A percentile compares a stretch with the other conserved stretches of the same genome.
Conservation (phyloP, 805 yeast species). For the Yarrowia keelungensis region DNA sequence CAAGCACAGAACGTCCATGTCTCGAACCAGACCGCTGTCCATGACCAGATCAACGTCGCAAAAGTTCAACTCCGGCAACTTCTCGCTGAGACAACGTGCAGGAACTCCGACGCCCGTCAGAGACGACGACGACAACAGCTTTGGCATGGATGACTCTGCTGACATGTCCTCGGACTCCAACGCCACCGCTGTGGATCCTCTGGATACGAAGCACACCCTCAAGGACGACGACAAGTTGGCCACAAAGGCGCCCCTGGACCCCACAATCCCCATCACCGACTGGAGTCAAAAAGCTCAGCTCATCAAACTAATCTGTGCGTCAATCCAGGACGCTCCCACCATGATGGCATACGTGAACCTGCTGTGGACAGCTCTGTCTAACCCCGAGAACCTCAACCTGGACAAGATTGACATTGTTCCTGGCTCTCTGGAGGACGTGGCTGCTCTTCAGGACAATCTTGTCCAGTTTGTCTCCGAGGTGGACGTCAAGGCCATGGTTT, state of each 20-base stretch:
- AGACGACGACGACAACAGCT: conserved; percentile 5
- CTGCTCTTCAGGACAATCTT: conserved; percentile 9
- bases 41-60: conserved; percentile 32
- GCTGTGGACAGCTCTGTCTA: conserved; percentile 24
- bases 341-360: conserved; percentile 21
- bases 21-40: conserved; percentile 18
- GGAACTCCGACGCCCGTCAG: conserved; percentile 21
- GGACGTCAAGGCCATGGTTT: conserved; percentile 31
- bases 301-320: conserved; percentile 25
- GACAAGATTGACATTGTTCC: conserved; percentile 28
- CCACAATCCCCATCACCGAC: conserved; percentile 37
- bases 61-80: conserved; percentile 24
- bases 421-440: conserved; percentile 32
- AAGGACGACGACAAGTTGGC: background rate
- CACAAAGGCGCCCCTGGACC: background rate
- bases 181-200: conserved; percentile 23
- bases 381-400: conserved; percentile 33
- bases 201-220: background rate
- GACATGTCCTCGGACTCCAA: conserved; percentile 20
- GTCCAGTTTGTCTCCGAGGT: conserved; percentile 9
- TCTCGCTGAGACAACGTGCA: conserved; percentile 18
- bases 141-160: background rate
- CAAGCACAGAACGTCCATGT: conserved; percentile 13
- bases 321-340: conserved; percentile 31
- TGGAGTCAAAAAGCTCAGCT: conserved; percentile 35